Percentiles rank a stretch among this genome's conserved stretches.
These are phyloP conservation scores for Penicillium digitatum DNA, from an alignment of 2,329 filamentous ascomycete genomes.

Conservation along the genomic window DNA sequence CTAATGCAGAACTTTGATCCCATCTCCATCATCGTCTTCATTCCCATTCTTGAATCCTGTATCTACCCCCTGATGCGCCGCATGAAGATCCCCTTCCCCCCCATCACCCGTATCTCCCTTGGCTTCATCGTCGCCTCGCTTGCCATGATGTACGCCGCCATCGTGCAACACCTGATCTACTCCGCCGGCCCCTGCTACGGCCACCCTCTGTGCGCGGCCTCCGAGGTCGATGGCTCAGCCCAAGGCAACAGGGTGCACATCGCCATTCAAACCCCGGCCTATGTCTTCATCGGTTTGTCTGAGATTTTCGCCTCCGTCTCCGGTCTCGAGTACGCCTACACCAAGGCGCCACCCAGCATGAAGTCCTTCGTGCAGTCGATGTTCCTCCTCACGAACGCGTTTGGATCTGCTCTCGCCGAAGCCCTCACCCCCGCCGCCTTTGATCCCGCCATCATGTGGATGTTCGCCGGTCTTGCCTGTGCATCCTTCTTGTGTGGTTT, in stretches of 20 bases:
- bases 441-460: constrained; percentile 64
- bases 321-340: constrained; percentile 68
- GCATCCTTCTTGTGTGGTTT: constrained; percentile 49
- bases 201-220: constrained; percentile 34
- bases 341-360: constrained; percentile 67
- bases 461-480: constrained; percentile 58
- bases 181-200: constrained; percentile 51
- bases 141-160: constrained; percentile 60
- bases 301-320: constrained; percentile 64
- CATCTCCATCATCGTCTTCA: constrained; percentile 69
- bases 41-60: constrained; percentile 65
- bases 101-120: constrained; percentile 69
- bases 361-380: constrained; percentile 59
- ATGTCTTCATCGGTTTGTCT: constrained; percentile 46
- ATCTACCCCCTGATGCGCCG: constrained; percentile 67
- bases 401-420: constrained; percentile 58
- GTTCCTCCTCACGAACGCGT: constrained; percentile 56
- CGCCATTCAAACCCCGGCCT: constrained; percentile 45
- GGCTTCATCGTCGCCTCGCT: constrained; percentile 65
- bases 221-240: constrained; percentile 30
- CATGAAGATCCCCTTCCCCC: constrained; percentile 62
- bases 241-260: constrained; percentile 44
- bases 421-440: constrained; percentile 58
- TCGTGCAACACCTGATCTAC: constrained; percentile 57
- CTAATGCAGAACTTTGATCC: constrained; percentile 72